Conservation (phyloP, 176 grass and related monocot species). For the Cenchrus purpureus region DNA sequence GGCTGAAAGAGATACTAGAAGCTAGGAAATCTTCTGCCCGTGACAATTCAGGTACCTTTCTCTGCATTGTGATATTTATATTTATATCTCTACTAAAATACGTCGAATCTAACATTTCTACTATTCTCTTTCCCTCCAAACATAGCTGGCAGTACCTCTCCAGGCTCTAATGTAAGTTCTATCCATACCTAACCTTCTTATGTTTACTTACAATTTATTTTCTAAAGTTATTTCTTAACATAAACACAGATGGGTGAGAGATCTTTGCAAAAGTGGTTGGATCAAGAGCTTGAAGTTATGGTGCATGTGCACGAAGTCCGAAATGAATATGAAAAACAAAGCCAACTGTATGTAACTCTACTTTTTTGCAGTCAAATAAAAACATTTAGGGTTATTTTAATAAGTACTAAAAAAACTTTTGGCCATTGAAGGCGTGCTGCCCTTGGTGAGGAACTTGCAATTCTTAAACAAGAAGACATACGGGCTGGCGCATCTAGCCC, state of each 20-base stretch:
- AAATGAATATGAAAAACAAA: constrained; percentile 98
- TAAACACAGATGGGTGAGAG: constrained; percentile 81
- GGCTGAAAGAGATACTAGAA: constrained; percentile 96
- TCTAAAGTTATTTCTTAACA: constrained; percentile 37
- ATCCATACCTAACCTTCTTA: constrained; percentile 18
- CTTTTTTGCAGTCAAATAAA: constrained; percentile 31
- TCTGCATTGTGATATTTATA: neutral
- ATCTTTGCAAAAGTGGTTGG: constrained; percentile 86
- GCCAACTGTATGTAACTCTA: constrained; percentile 71
- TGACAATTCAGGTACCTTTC: constrained; percentile 68
- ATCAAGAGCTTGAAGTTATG: constrained; percentile 99
- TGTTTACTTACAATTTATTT: constrained; percentile 30
- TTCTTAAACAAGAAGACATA: constrained; percentile 81
- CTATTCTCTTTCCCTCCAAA: constrained; percentile 44
- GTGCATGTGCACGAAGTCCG: constrained; percentile 96
- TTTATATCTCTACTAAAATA: constrained; percentile 22
- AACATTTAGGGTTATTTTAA: neutral
- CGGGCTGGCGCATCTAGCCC: constrained; percentile 58
- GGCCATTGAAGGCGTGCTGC: constrained; percentile 72
- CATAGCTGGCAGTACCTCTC: constrained; percentile 64
- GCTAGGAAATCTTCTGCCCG: constrained; percentile 84
- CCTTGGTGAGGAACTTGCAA: constrained; percentile 87
- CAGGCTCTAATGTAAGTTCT: constrained; percentile 76
- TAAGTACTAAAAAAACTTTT: constrained; percentile 10
- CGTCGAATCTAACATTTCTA: constrained; percentile 47